phyloP scores from a whole-genome alignment of 768 basidiomycete species.

The Hydnomerulius pinastri region DNA sequence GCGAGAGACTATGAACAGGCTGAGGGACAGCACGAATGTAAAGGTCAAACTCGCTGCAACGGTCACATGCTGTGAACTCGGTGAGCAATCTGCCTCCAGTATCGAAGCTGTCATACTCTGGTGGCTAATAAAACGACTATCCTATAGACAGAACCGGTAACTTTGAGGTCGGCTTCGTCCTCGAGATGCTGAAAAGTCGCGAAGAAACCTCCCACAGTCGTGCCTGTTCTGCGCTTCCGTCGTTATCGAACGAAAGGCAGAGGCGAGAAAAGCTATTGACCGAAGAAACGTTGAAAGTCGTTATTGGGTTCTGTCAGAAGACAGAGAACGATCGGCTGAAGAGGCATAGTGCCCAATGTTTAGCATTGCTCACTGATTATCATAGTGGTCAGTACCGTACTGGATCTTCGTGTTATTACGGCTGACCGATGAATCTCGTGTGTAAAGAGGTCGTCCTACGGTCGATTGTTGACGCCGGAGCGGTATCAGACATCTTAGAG shows the following conservation, averaged over 20 bases:
- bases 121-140: neutral
- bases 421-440: neutral
- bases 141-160: neutral
- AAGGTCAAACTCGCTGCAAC: constrained; percentile 4
- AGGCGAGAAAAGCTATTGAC: neutral
- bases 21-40: neutral
- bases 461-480: neutral
- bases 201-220: neutral
- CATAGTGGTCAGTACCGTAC: neutral
- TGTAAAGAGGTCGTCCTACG: neutral
- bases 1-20: neutral
- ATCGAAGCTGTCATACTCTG: neutral
- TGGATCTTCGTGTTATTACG: neutral
- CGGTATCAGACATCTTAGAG: neutral
- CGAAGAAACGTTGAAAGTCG: neutral
- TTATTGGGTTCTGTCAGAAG: neutral
- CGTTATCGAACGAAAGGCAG: neutral
- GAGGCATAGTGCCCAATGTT: constrained; percentile 1
- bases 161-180: neutral
- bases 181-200: constrained; percentile 3
- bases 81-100: neutral
- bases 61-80: neutral
- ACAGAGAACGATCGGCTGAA: neutral
- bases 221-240: constrained; percentile 8
- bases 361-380: neutral